Conservation (phyloP, 176 grass and related monocot genomes). For the Poa annua region DNA sequence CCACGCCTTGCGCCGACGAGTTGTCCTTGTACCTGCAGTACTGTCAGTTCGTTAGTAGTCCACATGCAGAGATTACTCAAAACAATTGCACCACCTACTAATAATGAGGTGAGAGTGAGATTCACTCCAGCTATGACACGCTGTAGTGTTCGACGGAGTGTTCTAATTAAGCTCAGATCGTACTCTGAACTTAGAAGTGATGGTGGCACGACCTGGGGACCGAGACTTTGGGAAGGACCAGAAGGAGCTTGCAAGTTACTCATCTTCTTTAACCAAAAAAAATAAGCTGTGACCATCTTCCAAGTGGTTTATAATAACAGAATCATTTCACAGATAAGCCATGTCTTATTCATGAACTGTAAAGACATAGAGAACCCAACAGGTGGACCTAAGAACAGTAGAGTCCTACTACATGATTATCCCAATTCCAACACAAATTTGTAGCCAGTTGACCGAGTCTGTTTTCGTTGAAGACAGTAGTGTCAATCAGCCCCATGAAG, state of each 20-base stretch:
- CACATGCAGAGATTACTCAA: constrained; percentile 35
- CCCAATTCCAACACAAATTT: neutral
- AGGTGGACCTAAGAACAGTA: neutral
- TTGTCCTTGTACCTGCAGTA: constrained; percentile 72
- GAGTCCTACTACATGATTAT: neutral
- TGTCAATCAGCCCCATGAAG: neutral
- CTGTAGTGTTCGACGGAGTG: neutral
- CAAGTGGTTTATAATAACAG: neutral
- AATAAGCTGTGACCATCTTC: neutral
- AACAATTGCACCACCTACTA: neutral
- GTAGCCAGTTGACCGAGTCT: neutral
- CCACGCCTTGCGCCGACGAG: constrained; percentile 62
- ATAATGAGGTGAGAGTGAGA: neutral
- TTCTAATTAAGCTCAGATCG: neutral
- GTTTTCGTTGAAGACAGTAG: neutral
- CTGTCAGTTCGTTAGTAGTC: neutral
- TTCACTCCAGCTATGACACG: neutral
- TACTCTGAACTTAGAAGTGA: neutral
- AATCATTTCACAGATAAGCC: constrained; percentile 38
- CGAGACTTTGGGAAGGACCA: neutral
- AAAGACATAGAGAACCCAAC: constrained; percentile 7
- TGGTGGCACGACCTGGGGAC: neutral
- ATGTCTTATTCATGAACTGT: constrained; percentile 44
- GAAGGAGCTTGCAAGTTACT: constrained; percentile 34
- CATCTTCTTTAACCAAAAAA: neutral